Evolutionary conservation across 2,329 filamentous ascomycete genomes (phyloP).

Genomic region (Penicillium sp.): DNA sequence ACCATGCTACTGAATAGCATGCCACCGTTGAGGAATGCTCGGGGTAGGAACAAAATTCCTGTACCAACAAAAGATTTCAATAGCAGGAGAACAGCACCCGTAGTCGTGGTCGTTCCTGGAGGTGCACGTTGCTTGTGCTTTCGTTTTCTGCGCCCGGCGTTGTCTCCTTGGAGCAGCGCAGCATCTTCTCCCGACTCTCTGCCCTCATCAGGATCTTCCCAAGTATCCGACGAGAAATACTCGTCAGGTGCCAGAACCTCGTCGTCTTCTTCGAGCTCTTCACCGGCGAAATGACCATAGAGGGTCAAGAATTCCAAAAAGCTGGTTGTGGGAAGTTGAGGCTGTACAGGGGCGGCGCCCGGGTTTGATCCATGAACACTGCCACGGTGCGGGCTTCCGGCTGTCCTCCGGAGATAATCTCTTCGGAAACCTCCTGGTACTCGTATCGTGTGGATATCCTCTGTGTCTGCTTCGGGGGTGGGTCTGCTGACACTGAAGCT

Average conservation of each 20-base stretch:
- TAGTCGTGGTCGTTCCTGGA: conserved; percentile 69
- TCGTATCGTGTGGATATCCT: conserved; percentile 86
- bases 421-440: conserved; percentile 89
- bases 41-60: conserved; percentile 84
- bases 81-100: conserved; percentile 74
- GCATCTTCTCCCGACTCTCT: conserved; percentile 83
- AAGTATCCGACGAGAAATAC: conserved; percentile 77
- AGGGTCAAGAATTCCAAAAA: conserved; percentile 94
- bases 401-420: conserved; percentile 75
- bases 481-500: conserved; percentile 77
- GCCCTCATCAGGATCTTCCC: conserved; percentile 52
- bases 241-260: conserved; percentile 81
- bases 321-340: conserved; percentile 74
- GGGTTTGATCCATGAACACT: conserved; percentile 35
- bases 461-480: conserved; percentile 69
- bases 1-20: conserved; percentile 96
- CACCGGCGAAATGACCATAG: conserved; percentile 95
- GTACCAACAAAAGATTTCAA: conserved; percentile 98
- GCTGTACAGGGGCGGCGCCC: conserved; percentile 39
- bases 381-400: conserved; percentile 55
- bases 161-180: conserved; percentile 63
- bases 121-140: conserved; percentile 69
- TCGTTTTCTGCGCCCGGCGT: conserved; percentile 65
- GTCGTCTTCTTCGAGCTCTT: conserved; percentile 93
- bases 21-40: conserved; percentile 90